Percentiles rank a stretch among this genome's conserved stretches.
Conservation (phyloP, 202 grass and related monocot species). For the Setaria viridis region DNA sequence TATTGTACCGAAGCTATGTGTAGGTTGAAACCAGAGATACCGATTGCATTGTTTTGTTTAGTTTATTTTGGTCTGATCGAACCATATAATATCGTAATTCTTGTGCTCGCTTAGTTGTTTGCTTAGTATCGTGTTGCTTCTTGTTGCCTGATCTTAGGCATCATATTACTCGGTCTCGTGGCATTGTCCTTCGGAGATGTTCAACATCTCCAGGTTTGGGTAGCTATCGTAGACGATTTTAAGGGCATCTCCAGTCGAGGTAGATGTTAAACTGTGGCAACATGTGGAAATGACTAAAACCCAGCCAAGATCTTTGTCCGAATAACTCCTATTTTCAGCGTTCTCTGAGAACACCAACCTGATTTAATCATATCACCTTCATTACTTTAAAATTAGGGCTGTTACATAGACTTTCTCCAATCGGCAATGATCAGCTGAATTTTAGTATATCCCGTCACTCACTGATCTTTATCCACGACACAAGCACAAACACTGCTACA, state of each 20-base stretch:
- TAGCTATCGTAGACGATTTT: no score
- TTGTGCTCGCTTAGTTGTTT: background rate
- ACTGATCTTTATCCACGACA: conserved; percentile 35
- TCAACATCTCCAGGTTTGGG: no score
- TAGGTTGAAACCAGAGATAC: conserved; percentile 9
- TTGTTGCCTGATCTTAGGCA: background rate
- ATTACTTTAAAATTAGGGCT: conserved; percentile 12
- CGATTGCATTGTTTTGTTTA: background rate
- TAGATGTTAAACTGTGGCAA: no score
- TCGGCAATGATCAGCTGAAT: conserved; percentile 26
- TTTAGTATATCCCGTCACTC: conserved; percentile 23
- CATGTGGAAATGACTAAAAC: background rate
- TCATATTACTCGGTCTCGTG: no score
- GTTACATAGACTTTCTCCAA: conserved; percentile 43
- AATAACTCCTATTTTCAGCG: background rate
- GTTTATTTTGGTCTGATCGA: background rate
- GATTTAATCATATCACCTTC: conserved; percentile 17
- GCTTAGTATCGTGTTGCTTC: no score
- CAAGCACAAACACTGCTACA: conserved; percentile 47
- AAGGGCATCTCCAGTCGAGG: no score
- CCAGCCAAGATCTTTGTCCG: background rate
- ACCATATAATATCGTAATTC: background rate
- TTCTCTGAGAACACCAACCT: background rate
- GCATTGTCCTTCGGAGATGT: no score
- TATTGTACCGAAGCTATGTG: conserved; percentile 17